Evolutionary conservation across 2,329 filamentous ascomycete species (phyloP), one percentile per base, ranked within the genome.

Genomic region (Coleophoma crateriformis): DNA sequence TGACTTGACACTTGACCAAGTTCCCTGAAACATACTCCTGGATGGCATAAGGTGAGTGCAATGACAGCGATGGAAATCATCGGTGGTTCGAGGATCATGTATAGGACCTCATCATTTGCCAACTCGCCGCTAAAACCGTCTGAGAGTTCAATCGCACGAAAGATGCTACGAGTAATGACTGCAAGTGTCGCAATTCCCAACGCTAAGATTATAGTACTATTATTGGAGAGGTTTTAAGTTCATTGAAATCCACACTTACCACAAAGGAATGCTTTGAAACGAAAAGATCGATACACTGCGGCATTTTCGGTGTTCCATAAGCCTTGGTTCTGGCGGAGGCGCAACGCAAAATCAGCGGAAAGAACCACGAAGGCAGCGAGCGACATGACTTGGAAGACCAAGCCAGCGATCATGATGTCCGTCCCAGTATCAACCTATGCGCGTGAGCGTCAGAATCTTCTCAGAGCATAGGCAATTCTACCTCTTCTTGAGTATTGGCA

Each of bases 131-230:
- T 59, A 67, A 76, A 82, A 4, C 79, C 79, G 32, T 75, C 69
- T 47, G 69, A 72, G 51, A 83, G 61, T 64, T 83, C 79, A 1
- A 74, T 73, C 20, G 80, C 75, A 44, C 80, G 73, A 57, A 77
- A 83, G 33, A 76, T 71, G 40, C 71, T 77, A 17, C 79, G 67
- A 19, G 77, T 72, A 47, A 81, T 73, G 55, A 83, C 77, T 43
- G 68, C 71, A 3, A 81, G 43, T 13, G 76, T 80, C 42, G 79
- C 72, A 57, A 77, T 82, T 32, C 76, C 71, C 39, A 71, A 77
- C 14, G 14, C 35, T n/a, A n/a, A 14, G 14, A 38, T 14, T 38
- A 38, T 38, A 19, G 2, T 38, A 38, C 7, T 13, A 11, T 38
- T 13, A 17, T 11, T 17, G 14, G 13, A 38, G 35, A 17, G 17